These are phyloP conservation scores for Brassica hybrid DNA, from an alignment of 441 rosid genomes.

Conservation along the genomic window DNA sequence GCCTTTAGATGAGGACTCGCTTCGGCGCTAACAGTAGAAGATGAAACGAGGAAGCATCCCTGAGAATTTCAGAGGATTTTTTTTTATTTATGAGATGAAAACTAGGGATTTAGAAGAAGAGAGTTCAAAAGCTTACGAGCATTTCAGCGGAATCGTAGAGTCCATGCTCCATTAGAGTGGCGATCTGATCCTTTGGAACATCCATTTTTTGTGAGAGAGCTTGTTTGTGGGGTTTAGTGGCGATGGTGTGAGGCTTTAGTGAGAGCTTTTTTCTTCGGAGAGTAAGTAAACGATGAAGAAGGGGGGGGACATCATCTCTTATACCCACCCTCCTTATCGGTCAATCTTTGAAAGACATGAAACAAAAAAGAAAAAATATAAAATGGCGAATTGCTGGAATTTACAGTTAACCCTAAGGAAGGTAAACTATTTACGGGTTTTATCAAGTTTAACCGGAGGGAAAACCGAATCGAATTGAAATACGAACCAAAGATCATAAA, in stretches of 20 bases:
- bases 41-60: slow-evolving; percentile 91
- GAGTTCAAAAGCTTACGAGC: slow-evolving; percentile 52
- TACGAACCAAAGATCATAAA: too few relatives aligned
- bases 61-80: slow-evolving; percentile 31
- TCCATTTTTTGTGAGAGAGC: slow-evolving; percentile 59
- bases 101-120: slow-evolving; percentile 23
- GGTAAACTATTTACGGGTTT: too few relatives aligned
- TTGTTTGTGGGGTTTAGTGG: slow-evolving; percentile 22
- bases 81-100: slow-evolving; percentile 11
- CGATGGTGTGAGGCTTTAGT: slow-evolving; percentile 24
- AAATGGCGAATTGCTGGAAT: too few relatives aligned
- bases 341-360: too few relatives aligned
- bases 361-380: too few relatives aligned
- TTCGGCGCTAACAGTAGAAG: slow-evolving; percentile 71
- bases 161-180: slow-evolving; percentile 74
- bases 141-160: slow-evolving; percentile 81
- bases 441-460: too few relatives aligned
- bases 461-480: too few relatives aligned
- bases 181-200: slow-evolving; percentile 80
- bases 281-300: slow-evolving; percentile 22
- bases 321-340: too few relatives aligned
- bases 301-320: too few relatives aligned
- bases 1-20: slow-evolving; percentile 85
- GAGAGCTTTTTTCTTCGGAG: slow-evolving; percentile 15
- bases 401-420: too few relatives aligned